Conservation (phyloP, 371 early-diverging fungal species). For the Conidiobolus incongruus region DNA sequence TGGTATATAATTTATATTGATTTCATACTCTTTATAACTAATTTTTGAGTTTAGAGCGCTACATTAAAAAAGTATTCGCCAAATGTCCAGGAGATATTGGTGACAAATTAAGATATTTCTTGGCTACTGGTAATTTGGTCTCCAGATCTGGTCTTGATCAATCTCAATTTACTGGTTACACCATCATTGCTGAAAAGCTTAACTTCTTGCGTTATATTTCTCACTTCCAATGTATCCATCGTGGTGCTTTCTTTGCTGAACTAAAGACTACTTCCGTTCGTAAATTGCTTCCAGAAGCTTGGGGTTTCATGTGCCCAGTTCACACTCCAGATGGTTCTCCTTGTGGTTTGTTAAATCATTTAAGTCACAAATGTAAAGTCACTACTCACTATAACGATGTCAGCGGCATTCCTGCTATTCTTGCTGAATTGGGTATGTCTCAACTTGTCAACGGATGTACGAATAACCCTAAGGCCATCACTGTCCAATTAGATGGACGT, state of each 20-base stretch:
- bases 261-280: slow-evolving; percentile 96
- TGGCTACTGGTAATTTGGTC: slow-evolving; percentile 91
- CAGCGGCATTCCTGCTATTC: slow-evolving; percentile 27
- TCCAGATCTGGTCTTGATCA: slow-evolving; percentile 82
- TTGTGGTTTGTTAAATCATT: slow-evolving; percentile 97
- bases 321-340: slow-evolving; percentile 99
- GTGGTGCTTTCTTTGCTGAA: slow-evolving; percentile 98
- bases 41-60: slow-evolving; percentile 23
- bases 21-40: not conserved
- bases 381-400: slow-evolving; percentile 44
- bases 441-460: slow-evolving; percentile 32
- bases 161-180: slow-evolving; percentile 89
- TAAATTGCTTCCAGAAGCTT: slow-evolving; percentile 95
- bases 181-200: slow-evolving; percentile 95
- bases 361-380: slow-evolving; percentile 82
- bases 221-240: slow-evolving; percentile 96
- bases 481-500: slow-evolving; percentile 84
- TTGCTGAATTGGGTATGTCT: slow-evolving; percentile 57
- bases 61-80: slow-evolving; percentile 29
- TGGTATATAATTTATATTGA: slow-evolving; percentile 18
- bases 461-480: slow-evolving; percentile 29
- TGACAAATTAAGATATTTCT: slow-evolving; percentile 67
- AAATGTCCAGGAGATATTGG: slow-evolving; percentile 57
- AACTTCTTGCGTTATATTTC: slow-evolving; percentile 95
- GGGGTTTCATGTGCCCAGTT: slow-evolving; percentile 98